A percentile compares a stretch with the other conserved stretches of the same genome.
phyloP scores from a whole-genome alignment of 306 rosid genomes.

The Rosa chinensis region DNA sequence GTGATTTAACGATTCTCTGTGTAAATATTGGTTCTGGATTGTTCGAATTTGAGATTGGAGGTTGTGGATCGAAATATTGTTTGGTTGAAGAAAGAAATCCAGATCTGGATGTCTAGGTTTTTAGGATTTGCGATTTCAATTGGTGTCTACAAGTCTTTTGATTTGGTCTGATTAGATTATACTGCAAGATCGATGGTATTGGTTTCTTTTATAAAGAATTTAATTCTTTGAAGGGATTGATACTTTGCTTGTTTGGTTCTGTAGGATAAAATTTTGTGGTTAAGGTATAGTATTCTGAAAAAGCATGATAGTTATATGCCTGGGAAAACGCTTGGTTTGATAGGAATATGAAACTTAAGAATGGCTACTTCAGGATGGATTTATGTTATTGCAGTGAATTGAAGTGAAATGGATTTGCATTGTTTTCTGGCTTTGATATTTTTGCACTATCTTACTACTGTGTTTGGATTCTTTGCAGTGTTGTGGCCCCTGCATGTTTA shows the following conservation, averaged over 20 bases:
- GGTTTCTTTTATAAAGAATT: neutral
- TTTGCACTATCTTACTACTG: neutral
- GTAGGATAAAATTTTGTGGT: neutral
- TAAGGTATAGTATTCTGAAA: neutral
- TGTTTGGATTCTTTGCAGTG: slow-evolving; percentile 44
- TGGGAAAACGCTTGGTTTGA: neutral
- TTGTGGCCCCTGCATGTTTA: slow-evolving; percentile 78
- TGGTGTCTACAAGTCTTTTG: neutral
- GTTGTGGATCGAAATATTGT: neutral
- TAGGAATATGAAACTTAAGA: no score
- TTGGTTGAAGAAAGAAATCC: neutral
- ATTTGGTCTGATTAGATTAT: neutral
- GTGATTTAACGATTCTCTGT: no score
- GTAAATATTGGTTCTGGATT: neutral
- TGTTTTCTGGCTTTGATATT: neutral
- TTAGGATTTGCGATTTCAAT: neutral
- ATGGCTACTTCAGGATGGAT: neutral
- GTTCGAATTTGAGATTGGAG: neutral
- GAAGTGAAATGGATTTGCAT: neutral
- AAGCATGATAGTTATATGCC: neutral
- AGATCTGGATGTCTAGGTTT: neutral
- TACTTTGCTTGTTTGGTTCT: neutral
- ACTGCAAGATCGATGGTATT: neutral
- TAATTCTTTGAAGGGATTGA: neutral
- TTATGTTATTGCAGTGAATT: neutral